Evolutionary conservation across 345 rosid species (phyloP).

Genomic region (Raphanus sativus): DNA sequence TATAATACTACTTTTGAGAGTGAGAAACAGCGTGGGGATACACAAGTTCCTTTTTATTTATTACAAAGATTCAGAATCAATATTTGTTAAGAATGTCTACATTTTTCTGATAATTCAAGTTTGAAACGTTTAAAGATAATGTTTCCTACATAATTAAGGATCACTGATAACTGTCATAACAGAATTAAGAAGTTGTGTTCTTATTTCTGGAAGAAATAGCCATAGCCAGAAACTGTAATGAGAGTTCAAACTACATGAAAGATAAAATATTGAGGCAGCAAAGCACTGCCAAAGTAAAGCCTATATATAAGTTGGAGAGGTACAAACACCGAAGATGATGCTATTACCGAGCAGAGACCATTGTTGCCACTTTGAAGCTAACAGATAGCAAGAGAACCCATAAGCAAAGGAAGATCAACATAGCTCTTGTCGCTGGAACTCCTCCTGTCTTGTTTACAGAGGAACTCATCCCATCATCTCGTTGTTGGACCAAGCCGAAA

Average conservation of each 20-base stretch:
- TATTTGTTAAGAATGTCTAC: not conserved
- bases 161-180: too few species aligned
- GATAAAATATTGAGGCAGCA: slow-evolving; percentile 12
- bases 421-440: slow-evolving; percentile 46
- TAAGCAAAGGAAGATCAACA: slow-evolving; percentile 57
- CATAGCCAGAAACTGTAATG: not conserved
- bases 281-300: slow-evolving; percentile 30
- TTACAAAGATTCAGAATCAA: slow-evolving; percentile 14
- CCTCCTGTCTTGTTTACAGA: slow-evolving; percentile 41
- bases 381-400: slow-evolving; percentile 68
- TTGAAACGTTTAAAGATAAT: not conserved
- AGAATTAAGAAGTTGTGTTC: not conserved
- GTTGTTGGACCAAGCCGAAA: slow-evolving; percentile 51
- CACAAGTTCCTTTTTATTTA: not conserved
- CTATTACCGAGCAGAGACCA: slow-evolving; percentile 52
- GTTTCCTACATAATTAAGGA: not conserved
- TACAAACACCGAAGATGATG: too few species aligned
- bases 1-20: slow-evolving; percentile 20
- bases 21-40: not conserved
- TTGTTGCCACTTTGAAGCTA: slow-evolving; percentile 59
- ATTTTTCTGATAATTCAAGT: not conserved
- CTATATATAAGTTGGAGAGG: slow-evolving; percentile 25
- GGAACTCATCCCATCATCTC: slow-evolving; percentile 14
- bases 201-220: not conserved
- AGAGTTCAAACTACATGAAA: not conserved